phyloP scores from a whole-genome alignment of 306 rosid species.

The Prunus mira region DNA sequence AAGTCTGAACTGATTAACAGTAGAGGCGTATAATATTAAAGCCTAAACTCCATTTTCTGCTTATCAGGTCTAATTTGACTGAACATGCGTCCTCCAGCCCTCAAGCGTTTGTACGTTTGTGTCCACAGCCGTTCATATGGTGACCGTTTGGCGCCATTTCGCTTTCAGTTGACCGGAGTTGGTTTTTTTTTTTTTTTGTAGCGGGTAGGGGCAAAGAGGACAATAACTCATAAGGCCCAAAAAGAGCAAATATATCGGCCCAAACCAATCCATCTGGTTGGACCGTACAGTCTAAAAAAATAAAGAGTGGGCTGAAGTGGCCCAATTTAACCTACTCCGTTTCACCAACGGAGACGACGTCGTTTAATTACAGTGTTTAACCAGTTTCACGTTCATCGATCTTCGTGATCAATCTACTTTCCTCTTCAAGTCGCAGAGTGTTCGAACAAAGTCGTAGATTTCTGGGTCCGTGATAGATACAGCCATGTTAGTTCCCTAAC shows the following conservation, averaged over 20 bases:
- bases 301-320: neutral
- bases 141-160: conserved; percentile 58
- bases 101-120: conserved; percentile 14
- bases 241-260: neutral
- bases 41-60: neutral
- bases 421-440: neutral
- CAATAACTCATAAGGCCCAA: neutral
- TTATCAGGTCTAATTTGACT: neutral
- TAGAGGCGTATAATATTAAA: neutral
- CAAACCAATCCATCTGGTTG: no score
- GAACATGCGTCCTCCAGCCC: neutral
- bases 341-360: neutral
- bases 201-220: neutral
- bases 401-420: neutral
- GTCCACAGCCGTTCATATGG: conserved; percentile 59
- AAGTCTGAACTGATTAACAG: neutral
- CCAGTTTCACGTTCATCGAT: neutral
- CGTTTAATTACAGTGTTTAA: neutral
- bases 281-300: no score
- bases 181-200: neutral
- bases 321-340: neutral
- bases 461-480: neutral
- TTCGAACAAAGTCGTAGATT: neutral
- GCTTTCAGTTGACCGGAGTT: conserved; percentile 52
- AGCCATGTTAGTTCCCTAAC: conserved; percentile 13